Conservation (phyloP, 257 asterid species). For the Cordia subcordata region DNA sequence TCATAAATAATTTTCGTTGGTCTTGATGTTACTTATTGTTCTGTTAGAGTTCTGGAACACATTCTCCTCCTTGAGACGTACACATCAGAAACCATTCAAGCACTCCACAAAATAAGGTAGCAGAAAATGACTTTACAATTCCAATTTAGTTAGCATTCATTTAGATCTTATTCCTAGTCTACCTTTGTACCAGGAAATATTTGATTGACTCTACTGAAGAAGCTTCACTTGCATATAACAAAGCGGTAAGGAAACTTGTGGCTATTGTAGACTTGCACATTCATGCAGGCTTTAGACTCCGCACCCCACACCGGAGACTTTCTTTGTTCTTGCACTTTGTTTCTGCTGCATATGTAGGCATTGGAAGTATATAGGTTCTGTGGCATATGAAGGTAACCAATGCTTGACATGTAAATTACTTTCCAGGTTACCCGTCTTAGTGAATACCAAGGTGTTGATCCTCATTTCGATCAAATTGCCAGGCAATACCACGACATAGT, state of each 20-base stretch:
- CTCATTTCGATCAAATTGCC: conserved; percentile 89
- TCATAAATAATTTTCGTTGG: not conserved
- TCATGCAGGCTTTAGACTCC: too few species aligned
- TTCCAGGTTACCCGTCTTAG: conserved; percentile 76
- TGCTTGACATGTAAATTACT: conserved; percentile 4
- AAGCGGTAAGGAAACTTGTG: conserved; percentile 53
- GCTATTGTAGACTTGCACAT: too few species aligned
- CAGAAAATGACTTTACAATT: conserved; percentile 9
- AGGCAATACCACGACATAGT: conserved; percentile 95
- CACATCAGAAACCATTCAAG: conserved; percentile 83
- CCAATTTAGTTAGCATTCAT: conserved; percentile 8
- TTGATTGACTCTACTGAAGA: conserved; percentile 92
- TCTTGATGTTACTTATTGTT: conserved; percentile 7
- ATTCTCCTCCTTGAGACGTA: conserved; percentile 94
- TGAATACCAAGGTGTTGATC: conserved; percentile 99
- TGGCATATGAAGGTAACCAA: not conserved
- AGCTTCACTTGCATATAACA: conserved; percentile 92
- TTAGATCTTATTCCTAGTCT: not conserved
- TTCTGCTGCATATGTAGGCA: not conserved
- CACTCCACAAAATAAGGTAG: conserved; percentile 95
- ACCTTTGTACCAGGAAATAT: conserved; percentile 54
- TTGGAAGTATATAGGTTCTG: not conserved
- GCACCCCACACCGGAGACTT: too few species aligned
- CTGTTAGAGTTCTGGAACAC: conserved; percentile 79
- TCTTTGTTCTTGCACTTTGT: too few species aligned